These are phyloP conservation scores for Teratosphaeria nubilosa DNA, from an alignment of 2,329 filamentous ascomycete species.

Conservation along the genomic window DNA sequence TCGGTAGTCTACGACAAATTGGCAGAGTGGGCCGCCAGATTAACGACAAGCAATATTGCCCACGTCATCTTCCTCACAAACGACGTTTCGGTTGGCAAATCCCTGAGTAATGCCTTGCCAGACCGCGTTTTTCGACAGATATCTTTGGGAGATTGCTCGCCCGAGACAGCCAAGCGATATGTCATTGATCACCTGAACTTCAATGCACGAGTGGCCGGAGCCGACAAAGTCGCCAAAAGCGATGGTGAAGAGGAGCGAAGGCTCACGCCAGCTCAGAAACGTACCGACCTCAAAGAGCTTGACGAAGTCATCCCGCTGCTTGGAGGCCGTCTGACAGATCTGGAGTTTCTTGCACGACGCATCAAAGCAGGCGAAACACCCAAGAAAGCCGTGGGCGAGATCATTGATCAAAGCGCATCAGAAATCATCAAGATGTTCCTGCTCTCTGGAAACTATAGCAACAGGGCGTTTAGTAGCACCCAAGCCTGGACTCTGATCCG, in stretches of 20 bases:
- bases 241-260: conserved; percentile 30
- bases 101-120: conserved; percentile 74
- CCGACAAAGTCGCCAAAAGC: conserved; percentile 26
- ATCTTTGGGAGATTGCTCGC: conserved; percentile 71
- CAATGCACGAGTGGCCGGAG: conserved; percentile 26
- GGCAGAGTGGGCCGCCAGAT: conserved; percentile 74
- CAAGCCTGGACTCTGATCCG: conserved; percentile 90
- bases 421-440: conserved; percentile 94
- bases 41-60: conserved; percentile 79
- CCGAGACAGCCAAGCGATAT: conserved; percentile 77
- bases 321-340: conserved; percentile 86
- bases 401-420: conserved; percentile 76
- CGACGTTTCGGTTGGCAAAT: conserved; percentile 80
- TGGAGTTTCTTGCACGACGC: conserved; percentile 85
- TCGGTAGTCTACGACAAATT: conserved; percentile 42
- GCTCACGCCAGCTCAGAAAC: conserved; percentile 37
- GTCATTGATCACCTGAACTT: conserved; percentile 59
- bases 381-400: conserved; percentile 69
- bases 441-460: conserved; percentile 44
- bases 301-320: conserved; percentile 72
- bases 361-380: conserved; percentile 82
- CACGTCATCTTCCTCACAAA: conserved; percentile 92
- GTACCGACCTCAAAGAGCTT: conserved; percentile 56
- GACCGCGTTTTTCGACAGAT: conserved; percentile 85
- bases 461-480: conserved; percentile 63